Percentiles rank a stretch among this genome's conserved stretches.
phyloP scores from a whole-genome alignment of 2,329 filamentous ascomycete genomes.

The Tolypocladium sp. region DNA sequence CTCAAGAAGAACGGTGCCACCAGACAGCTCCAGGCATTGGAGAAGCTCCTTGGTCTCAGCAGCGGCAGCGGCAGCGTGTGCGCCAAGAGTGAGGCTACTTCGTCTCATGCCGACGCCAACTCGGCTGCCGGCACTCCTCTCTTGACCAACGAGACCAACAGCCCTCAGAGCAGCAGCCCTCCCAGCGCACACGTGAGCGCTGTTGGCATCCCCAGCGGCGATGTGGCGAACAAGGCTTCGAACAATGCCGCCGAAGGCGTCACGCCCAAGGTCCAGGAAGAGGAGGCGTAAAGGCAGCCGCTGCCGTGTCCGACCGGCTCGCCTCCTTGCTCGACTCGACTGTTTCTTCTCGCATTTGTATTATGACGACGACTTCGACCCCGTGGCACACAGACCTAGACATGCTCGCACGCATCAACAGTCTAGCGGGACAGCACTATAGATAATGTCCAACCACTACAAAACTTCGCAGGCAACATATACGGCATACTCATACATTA shows the following conservation, averaged over 20 bases:
- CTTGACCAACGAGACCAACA: constrained; percentile 61
- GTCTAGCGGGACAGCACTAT: neutral
- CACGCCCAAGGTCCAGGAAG: constrained; percentile 16
- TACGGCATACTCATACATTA: constrained; percentile 11
- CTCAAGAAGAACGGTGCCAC: constrained; percentile 57
- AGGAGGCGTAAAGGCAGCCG: constrained; percentile 16
- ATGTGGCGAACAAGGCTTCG: constrained; percentile 14
- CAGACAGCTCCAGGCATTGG: constrained; percentile 44
- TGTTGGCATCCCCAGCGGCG: constrained; percentile 25
- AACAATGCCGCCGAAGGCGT: constrained; percentile 6
- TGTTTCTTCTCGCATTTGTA: neutral
- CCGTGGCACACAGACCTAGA: neutral
- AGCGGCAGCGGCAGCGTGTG: constrained; percentile 10
- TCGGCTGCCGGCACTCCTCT: constrained; percentile 54
- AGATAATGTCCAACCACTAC: constrained; percentile 5
- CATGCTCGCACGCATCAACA: neutral
- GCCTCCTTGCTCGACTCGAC: neutral
- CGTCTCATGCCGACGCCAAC: constrained; percentile 35
- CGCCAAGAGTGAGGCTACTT: constrained; percentile 17
- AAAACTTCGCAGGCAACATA: constrained; percentile 5
- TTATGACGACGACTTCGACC: constrained; percentile 1
- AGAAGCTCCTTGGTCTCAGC: constrained; percentile 20
- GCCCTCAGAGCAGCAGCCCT: constrained; percentile 56
- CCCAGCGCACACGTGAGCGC: constrained; percentile 55
- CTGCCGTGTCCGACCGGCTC: neutral